Base-by-base conservation (phyloP, 2,329 filamentous ascomycete species). In the Byssochlamys sp. region DNA sequence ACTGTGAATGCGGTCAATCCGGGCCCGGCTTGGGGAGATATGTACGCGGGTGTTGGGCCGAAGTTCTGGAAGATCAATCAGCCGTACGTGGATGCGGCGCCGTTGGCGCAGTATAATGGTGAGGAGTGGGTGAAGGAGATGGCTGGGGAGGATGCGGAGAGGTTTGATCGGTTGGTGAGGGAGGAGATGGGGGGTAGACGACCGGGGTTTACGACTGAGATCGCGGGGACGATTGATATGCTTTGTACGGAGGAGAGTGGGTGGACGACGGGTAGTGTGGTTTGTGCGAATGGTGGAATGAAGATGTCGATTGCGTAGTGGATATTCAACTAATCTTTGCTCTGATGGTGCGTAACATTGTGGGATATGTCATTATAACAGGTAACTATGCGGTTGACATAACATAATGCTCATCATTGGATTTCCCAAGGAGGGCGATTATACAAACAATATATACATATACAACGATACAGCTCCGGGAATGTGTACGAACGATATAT, bases 211-310 rank as follows among this genome's bases (percentile, higher is more conserved):
- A 78, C 81, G 33, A 71, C 77, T 45, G 87, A 90, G 73, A 80
- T 90, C 67, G 87, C 85, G 0, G 87, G 86, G 0, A 79, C 88
- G 7, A 82, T 89, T 10, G 85, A 80, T 1, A 88, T 89, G 84
- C 73, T 90, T 9, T 88, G 86, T 66, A 78, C 79, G 6, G 76
- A 79, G 4, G 87, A 90, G 64, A 79, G 81, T 31, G 81, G 78
- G 4, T 90, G 87, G 86, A 84, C 82, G 64, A 91, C 87, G 0
- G 88, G 88, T 0, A 84, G 84, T 68, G 84, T 89, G 3, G 80
- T 90, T 3, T 87, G 84, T 71, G 86, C 87, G 4, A 90, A 90
- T 67, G 88, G 88, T 1, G 88, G 87, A 12, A 84, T 89, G 80
- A 31, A 52, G 50, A 52, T 52, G 39, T 45, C 39, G 12, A 45